These are phyloP conservation scores for Candida silvatica DNA, from an alignment of 805 yeast genomes.

Conservation along the genomic window DNA sequence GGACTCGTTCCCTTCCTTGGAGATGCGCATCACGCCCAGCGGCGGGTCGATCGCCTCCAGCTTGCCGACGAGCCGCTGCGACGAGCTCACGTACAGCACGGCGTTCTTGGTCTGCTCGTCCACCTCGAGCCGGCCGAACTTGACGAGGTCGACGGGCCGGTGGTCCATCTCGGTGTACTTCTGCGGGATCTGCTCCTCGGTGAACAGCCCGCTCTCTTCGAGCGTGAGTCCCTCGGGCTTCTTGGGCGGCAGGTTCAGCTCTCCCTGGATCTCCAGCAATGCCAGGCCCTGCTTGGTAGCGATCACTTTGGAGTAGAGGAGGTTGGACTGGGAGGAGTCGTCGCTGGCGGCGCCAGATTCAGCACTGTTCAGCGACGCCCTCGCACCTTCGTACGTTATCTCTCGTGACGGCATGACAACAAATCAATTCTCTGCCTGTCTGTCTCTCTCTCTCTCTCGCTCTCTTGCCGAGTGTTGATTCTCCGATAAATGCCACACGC, in stretches of 20 bases:
- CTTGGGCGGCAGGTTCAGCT: constrained; percentile 39
- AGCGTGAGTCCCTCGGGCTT: constrained; percentile 24
- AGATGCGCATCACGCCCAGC: constrained; percentile 49
- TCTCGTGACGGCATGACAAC: constrained; percentile 16
- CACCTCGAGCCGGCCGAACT: constrained; percentile 36
- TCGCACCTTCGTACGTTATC: constrained; percentile 11
- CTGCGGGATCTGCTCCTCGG: constrained; percentile 18
- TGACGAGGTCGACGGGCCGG: constrained; percentile 31
- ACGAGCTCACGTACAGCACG: constrained; percentile 54
- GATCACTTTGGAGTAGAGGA: constrained; percentile 19
- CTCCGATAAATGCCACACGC: no score
- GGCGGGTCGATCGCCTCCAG: constrained; percentile 56
- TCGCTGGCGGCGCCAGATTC: background rate
- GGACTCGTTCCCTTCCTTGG: constrained; percentile 16
- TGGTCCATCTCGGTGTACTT: constrained; percentile 2
- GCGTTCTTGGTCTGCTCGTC: constrained; percentile 38
- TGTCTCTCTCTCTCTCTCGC: background rate
- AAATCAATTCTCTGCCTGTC: background rate
- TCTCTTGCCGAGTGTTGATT: no score
- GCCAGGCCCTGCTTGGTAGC: constrained; percentile 52
- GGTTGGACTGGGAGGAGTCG: no score
- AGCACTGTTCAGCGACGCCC: constrained; percentile 5
- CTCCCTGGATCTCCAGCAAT: constrained; percentile 69
- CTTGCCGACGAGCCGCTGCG: constrained; percentile 61
- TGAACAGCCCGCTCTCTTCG: constrained; percentile 28